A percentile compares a stretch with the other conserved stretches of the same genome.
Conservation (phyloP, 805 yeast species). For the Spathaspora sp. region DNA sequence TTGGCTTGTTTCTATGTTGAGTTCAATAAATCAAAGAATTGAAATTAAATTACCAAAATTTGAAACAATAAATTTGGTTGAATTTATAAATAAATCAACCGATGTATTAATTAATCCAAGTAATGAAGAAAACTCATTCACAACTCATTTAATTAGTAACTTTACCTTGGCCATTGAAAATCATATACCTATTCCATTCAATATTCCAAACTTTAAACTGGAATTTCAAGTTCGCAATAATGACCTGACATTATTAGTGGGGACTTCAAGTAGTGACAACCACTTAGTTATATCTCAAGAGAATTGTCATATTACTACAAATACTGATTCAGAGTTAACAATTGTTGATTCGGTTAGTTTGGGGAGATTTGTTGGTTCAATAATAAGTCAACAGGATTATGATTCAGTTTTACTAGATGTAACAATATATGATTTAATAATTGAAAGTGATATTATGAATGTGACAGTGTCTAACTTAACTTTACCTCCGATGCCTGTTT, state of each 20-base stretch:
- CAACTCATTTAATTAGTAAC: not conserved
- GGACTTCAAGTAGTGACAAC: not conserved
- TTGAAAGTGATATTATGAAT: slow-evolving; percentile 6
- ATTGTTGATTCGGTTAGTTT: slow-evolving; percentile 9
- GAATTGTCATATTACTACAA: not conserved
- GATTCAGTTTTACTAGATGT: slow-evolving; percentile 6
- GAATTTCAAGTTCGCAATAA: not conserved
- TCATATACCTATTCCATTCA: not conserved
- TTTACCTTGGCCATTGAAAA: not conserved
- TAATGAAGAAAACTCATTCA: not conserved
- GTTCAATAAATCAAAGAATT: slow-evolving; percentile 10
- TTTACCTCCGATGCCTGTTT: not conserved
- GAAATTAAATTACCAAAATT: slow-evolving; percentile 12
- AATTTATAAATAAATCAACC: not conserved
- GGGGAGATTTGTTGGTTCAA: slow-evolving; percentile 13
- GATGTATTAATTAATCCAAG: slow-evolving; percentile 1
- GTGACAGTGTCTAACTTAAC: not conserved
- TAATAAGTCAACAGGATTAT: slow-evolving; percentile 3
- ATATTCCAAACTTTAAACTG: not conserved
- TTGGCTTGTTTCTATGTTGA: slow-evolving; percentile 22
- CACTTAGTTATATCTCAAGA: not conserved
- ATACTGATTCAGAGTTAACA: slow-evolving; percentile 7
- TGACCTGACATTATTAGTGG: not conserved
- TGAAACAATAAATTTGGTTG: not conserved
- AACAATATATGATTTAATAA: slow-evolving; percentile 10